These are phyloP conservation scores for Sclerotinia minor DNA, from an alignment of 2,329 filamentous ascomycete genomes.

Conservation along the genomic window DNA sequence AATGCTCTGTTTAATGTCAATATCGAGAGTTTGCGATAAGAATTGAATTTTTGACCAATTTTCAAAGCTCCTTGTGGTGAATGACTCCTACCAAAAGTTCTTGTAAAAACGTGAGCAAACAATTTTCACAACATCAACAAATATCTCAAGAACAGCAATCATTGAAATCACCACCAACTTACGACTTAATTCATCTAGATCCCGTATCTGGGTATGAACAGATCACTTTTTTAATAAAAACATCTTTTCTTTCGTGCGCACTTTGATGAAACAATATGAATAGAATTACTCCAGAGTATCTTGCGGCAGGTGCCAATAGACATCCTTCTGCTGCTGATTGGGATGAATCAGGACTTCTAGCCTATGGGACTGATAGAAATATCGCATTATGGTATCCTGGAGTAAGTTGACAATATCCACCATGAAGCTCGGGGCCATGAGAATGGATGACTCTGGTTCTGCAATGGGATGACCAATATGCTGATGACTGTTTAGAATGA, in stretches of 20 bases:
- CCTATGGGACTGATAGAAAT: slow-evolving; percentile 86
- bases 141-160: not conserved
- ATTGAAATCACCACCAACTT: slow-evolving; percentile 3
- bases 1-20: not conserved
- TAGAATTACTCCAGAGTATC: slow-evolving; percentile 36
- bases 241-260: not conserved
- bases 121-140: slow-evolving; percentile 22
- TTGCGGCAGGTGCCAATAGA: slow-evolving; percentile 78
- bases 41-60: not conserved
- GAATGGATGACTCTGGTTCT: not conserved
- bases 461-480: not conserved
- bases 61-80: not conserved
- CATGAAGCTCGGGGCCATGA: not conserved
- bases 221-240: not conserved
- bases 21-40: too few relatives aligned
- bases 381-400: slow-evolving; percentile 83
- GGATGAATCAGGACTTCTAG: slow-evolving; percentile 72
- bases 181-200: not conserved
- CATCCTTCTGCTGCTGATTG: slow-evolving; percentile 90
- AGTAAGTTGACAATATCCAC: slow-evolving; percentile 52
- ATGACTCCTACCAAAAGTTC: slow-evolving; percentile 22
- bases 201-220: not conserved
- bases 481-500: slow-evolving; percentile 29
- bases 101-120: slow-evolving; percentile 10
- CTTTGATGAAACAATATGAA: slow-evolving; percentile 30